Evolutionary conservation across 140 eudicot genomes (phyloP).

Genomic region (Oenanthe javanica): DNA sequence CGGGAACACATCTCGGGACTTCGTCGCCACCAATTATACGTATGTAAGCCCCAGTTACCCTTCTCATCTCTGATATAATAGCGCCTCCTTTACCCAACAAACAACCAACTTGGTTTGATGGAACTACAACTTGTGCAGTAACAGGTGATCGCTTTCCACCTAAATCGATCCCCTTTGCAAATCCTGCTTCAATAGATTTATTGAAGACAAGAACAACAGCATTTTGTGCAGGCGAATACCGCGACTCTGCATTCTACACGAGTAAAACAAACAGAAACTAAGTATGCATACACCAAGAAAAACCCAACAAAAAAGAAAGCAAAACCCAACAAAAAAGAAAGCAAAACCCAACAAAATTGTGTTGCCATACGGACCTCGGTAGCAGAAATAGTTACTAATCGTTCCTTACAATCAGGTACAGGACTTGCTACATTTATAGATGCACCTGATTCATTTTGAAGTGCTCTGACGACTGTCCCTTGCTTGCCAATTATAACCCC

Average conservation of each 20-base stretch:
- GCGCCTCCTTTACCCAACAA: conserved; percentile 80
- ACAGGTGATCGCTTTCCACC: conserved; percentile 32
- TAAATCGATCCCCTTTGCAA: conserved; percentile 35
- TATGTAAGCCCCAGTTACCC: conserved; percentile 53
- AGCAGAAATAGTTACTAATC: conserved; percentile 48
- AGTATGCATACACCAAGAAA: conserved; percentile 4
- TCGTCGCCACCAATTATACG: conserved; percentile 42
- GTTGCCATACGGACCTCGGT: conserved; percentile 45
- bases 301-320: too few species aligned
- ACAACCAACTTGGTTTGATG: conserved; percentile 59
- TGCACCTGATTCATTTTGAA: conserved; percentile 57
- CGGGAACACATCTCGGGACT: conserved; percentile 47
- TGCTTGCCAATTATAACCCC: conserved; percentile 70
- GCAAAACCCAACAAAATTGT: background rate
- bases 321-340: background rate
- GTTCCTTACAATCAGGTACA: conserved; percentile 36
- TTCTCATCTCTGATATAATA: conserved; percentile 66
- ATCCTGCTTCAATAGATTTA: conserved; percentile 37
- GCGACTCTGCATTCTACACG: conserved; percentile 51
- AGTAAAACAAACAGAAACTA: conserved; percentile 13
- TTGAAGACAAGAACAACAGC: conserved; percentile 53
- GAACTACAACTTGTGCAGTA: conserved; percentile 44
- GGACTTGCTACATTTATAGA: conserved; percentile 29
- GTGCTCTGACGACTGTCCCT: conserved; percentile 48
- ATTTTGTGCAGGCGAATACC: conserved; percentile 66